phyloP scores from a whole-genome alignment of 768 basidiomycete genomes.

The Rhizopogon salebrosus region DNA sequence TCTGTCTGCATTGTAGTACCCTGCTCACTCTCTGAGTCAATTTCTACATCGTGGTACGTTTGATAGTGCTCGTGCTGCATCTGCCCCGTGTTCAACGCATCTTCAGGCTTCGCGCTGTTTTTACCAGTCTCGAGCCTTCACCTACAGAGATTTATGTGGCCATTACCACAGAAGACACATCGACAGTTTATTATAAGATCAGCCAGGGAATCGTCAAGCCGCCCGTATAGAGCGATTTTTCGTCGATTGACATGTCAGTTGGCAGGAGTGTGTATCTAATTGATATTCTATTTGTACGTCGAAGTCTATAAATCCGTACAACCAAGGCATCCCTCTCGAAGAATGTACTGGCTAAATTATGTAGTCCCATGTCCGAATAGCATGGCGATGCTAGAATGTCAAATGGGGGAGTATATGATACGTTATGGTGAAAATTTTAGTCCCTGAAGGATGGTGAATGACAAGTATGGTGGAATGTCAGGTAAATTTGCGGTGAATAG shows the following conservation, averaged over 20 bases:
- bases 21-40: constrained; percentile 59
- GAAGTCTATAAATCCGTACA: too few species aligned
- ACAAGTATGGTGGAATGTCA: background rate
- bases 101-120: constrained; percentile 55
- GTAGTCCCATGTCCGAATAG: background rate
- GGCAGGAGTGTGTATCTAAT: background rate
- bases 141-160: constrained; percentile 58
- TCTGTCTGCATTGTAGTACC: constrained; percentile 45
- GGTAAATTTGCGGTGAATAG: background rate
- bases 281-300: background rate
- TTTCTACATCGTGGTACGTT: constrained; percentile 58
- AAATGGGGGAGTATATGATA: background rate
- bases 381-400: background rate
- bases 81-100: background rate
- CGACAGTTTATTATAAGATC: constrained; percentile 81
- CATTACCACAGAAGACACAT: constrained; percentile 72
- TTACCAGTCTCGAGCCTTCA: constrained; percentile 35
- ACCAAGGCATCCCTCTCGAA: too few species aligned
- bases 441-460: background rate
- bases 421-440: background rate
- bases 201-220: constrained; percentile 76
- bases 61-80: background rate
- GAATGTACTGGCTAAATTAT: background rate
- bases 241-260: too few species aligned
- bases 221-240: constrained; percentile 33